Evolutionary conservation across 768 basidiomycete genomes (phyloP).

Genomic region (Auricularia heimuer): DNA sequence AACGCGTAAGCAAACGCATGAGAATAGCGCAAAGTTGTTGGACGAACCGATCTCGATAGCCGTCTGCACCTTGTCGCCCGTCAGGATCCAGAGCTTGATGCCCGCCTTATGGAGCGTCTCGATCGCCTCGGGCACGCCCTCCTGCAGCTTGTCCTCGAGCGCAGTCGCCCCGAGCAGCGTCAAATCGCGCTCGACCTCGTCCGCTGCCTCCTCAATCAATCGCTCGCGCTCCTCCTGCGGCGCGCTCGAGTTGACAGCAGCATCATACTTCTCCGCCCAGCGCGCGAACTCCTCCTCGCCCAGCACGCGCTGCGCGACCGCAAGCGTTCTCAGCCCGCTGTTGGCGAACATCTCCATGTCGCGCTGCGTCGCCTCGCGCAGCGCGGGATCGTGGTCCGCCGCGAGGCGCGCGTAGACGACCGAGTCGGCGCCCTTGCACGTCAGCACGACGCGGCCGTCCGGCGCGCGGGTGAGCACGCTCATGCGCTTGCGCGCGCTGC

Average conservation of each 20-base stretch:
- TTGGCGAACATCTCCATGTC: conserved; percentile 96
- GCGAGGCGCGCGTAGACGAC: conserved; percentile 85
- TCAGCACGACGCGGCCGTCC: conserved; percentile 71
- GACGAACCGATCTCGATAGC: conserved; percentile 89
- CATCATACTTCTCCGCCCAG: conserved; percentile 83
- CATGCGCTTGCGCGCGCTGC: conserved; percentile 91
- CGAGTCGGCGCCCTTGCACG: conserved; percentile 93
- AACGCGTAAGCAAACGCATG: conserved; percentile 2
- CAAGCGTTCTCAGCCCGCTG: conserved; percentile 81
- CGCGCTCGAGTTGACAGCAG: conserved; percentile 60
- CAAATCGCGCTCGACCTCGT: conserved; percentile 75
- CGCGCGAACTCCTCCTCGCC: conserved; percentile 72
- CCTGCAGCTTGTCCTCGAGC: conserved; percentile 93
- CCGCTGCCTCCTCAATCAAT: conserved; percentile 81
- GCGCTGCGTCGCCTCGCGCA: conserved; percentile 70
- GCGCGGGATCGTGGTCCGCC: conserved; percentile 56
- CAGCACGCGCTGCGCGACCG: conserved; percentile 73
- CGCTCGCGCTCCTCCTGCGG: conserved; percentile 84
- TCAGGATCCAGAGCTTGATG: conserved; percentile 97
- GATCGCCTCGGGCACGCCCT: conserved; percentile 94
- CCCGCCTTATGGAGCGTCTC: conserved; percentile 84
- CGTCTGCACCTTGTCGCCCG: conserved; percentile 95
- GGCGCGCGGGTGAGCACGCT: conserved; percentile 81
- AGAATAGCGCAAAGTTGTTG: conserved; percentile 22
- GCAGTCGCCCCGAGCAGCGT: conserved; percentile 88